Conservation (phyloP, 768 basidiomycete genomes). For the Amanita muscaria region DNA sequence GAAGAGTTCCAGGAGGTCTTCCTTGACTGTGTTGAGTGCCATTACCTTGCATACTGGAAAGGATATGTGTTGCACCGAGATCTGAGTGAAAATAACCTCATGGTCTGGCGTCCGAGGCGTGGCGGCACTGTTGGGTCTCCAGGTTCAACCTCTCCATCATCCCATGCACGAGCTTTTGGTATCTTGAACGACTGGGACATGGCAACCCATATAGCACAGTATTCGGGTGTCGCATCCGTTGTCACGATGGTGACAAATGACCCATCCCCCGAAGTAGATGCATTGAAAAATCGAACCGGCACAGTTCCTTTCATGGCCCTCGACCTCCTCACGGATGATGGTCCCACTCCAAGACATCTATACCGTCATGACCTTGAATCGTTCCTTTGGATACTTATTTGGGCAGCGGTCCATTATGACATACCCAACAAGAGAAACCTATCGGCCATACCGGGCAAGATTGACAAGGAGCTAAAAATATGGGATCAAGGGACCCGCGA, state of each 20-base stretch:
- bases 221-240: conserved; percentile 5
- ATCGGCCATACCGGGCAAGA: not conserved
- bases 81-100: conserved; percentile 24
- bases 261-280: conserved; percentile 2
- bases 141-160: not conserved
- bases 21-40: conserved; percentile 12
- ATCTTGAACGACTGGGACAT: conserved; percentile 23
- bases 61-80: conserved; percentile 22
- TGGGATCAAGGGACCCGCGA: conserved; percentile 2
- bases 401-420: conserved; percentile 16
- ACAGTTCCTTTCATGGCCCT: conserved; percentile 22
- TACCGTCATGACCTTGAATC: conserved; percentile 23
- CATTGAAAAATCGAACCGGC: conserved; percentile 15
- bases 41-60: conserved; percentile 13
- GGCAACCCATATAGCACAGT: conserved; percentile 8
- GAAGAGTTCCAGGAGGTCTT: conserved; percentile 9
- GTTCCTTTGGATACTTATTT: conserved; percentile 18
- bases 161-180: conserved; percentile 9
- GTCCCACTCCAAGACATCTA: conserved; percentile 12
- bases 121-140: not conserved
- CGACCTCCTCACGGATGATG: conserved; percentile 15
- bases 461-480: conserved; percentile 3
- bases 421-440: conserved; percentile 8
- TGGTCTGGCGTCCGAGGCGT: conserved; percentile 13
- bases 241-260: conserved; percentile 2